Base-by-base conservation (phyloP, 805 yeast species). In the Ogataea nakhonphanomensis region DNA sequence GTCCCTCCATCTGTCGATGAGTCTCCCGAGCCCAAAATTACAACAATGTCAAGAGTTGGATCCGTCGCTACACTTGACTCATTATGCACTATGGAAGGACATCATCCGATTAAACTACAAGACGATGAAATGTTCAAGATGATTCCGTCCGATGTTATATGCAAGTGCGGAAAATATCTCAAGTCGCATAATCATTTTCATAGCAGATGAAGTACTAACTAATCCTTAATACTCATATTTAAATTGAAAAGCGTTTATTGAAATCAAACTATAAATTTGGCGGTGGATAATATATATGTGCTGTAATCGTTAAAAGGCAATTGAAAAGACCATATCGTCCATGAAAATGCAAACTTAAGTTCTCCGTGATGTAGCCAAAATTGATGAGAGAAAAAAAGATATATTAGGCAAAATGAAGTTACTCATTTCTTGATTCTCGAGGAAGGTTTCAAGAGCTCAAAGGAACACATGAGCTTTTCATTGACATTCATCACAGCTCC, bases 401-500 rank as follows among this genome's bases (percentile, higher is more conserved):
- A 5, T n/a, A 13, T 2, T 12, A 8, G 20, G 4, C 12, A 12
- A 11, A 17, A 10, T 24, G 25, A 13, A n/a, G 35, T 31, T 33
- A 44, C 32, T 47, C 43, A 37, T 50, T 46, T 38, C 46, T 35
- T 39, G 15, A 27, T 17, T n/a, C 26, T 25, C 2, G 46, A 37
- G 0, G 48, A 37, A 1, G 89, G 88, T 57, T 81, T 81, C 37
- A 82, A 61, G 52, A 82, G 65, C 55, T 82, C 89, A 62, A 82
- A 82, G 28, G 84, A 78, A 53, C 90, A 82, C 64, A 79, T 77
- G 51, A 82, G 64, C 20, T 73, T 73, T 45, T 79, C 78, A 49
- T 79, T 81, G 15, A 82, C 86, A 53, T 79, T 74, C 86, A 82
- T 80, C 13, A 82, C 81, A 2, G 89, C 89, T 11, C 90, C 90